These are phyloP conservation scores for Physaria fendleri DNA, from an alignment of 345 rosid genomes.

Conservation along the genomic window DNA sequence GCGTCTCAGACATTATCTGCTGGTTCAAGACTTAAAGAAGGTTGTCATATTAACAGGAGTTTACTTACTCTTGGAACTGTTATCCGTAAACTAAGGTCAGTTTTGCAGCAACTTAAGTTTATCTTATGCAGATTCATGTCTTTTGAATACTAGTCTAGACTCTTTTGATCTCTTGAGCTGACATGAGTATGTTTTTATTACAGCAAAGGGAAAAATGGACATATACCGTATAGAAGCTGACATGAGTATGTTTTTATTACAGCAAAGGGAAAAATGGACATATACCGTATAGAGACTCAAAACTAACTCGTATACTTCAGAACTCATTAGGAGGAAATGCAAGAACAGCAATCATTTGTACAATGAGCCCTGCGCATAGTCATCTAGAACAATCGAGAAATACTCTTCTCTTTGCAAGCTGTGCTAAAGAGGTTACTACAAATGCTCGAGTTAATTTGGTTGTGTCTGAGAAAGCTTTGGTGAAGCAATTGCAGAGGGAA, in stretches of 20 bases:
- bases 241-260: neutral
- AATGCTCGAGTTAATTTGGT: slow-evolving; percentile 76
- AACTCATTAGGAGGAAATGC: slow-evolving; percentile 85
- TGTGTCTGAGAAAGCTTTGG: slow-evolving; percentile 81
- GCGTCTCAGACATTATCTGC: slow-evolving; percentile 75
- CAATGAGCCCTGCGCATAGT: slow-evolving; percentile 72
- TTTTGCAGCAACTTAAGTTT: neutral
- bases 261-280: slow-evolving; percentile 85
- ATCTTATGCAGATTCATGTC: no score
- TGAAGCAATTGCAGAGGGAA: slow-evolving; percentile 68
- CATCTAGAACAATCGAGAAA: slow-evolving; percentile 88
- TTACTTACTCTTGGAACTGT: slow-evolving; percentile 89
- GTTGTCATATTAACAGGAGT: slow-evolving; percentile 85
- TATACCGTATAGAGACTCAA: slow-evolving; percentile 85
- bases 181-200: neutral
- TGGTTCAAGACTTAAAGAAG: slow-evolving; percentile 84
- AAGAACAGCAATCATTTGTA: slow-evolving; percentile 86
- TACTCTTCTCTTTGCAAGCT: slow-evolving; percentile 78
- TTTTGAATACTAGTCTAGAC: no score
- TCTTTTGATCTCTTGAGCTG: slow-evolving; percentile 13
- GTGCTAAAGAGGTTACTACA: slow-evolving; percentile 86
- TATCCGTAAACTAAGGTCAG: slow-evolving; percentile 71
- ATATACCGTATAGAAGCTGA: slow-evolving; percentile 78
- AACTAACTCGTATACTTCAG: slow-evolving; percentile 83
- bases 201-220: slow-evolving; percentile 84